phyloP scores from a whole-genome alignment of 257 asterid species.

The Scutellaria barbata region DNA sequence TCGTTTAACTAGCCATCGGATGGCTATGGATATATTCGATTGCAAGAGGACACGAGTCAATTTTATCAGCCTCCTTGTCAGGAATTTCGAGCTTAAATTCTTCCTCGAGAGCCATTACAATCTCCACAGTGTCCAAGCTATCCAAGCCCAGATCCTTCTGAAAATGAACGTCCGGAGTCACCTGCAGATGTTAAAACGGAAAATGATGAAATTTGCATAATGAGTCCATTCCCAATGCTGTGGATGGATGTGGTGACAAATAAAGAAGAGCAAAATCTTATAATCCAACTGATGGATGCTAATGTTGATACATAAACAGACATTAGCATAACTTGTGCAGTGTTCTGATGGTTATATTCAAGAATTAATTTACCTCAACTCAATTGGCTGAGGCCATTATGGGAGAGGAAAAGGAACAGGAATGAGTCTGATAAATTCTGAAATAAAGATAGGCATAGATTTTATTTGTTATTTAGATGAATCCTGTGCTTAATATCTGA shows the following conservation, averaged over 20 bases:
- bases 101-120: constrained; percentile 86
- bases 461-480: constrained; percentile 4
- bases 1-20: constrained; percentile 69
- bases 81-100: constrained; percentile 88
- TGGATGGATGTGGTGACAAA: background rate
- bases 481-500: background rate
- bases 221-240: background rate
- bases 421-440: background rate
- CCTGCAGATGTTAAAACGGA: constrained; percentile 49
- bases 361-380: background rate
- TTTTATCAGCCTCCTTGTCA: constrained; percentile 81
- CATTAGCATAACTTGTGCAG: background rate
- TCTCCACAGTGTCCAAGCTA: constrained; percentile 85
- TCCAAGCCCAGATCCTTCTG: constrained; percentile 79
- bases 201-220: constrained; percentile 11
- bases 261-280: background rate
- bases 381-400: background rate
- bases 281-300: constrained; percentile 9
- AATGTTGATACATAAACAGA: constrained; percentile 2
- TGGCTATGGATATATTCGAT: constrained; percentile 70
- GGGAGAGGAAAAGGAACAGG: background rate
- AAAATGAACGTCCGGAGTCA: constrained; percentile 72
- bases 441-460: background rate
- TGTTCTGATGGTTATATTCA: constrained; percentile 1
- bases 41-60: constrained; percentile 75